Conservation (phyloP, 2,329 filamentous ascomycete species). For the Penicillium sp. region DNA sequence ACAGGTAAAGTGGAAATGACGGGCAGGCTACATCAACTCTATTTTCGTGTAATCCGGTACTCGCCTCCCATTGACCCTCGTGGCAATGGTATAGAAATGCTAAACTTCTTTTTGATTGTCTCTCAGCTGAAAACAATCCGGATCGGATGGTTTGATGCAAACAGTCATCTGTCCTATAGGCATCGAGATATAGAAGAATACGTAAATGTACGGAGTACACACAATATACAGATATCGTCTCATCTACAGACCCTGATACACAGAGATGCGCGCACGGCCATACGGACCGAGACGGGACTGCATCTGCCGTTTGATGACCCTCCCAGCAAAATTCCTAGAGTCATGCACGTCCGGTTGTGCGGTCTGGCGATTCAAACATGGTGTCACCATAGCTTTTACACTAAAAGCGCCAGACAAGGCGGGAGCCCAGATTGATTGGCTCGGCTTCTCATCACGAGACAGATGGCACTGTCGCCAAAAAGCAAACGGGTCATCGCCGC, state of each 20-base stretch:
- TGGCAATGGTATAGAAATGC: neutral
- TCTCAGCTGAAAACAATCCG: neutral
- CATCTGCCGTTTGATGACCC: constrained; percentile 11
- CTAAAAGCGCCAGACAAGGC: constrained; percentile 6
- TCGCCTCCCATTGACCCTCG: constrained; percentile 2
- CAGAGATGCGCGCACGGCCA: constrained; percentile 14
- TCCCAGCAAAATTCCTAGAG: constrained; percentile 14
- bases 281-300: constrained; percentile 20
- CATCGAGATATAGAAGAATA: neutral
- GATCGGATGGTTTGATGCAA: neutral
- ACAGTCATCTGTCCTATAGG: neutral
- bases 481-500: constrained; percentile 14
- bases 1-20: constrained; percentile 9
- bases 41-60: constrained; percentile 18
- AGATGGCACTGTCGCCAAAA: constrained; percentile 4
- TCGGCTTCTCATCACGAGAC: constrained; percentile 17
- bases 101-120: neutral
- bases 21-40: constrained; percentile 21
- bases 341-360: constrained; percentile 21
- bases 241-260: constrained; percentile 5
- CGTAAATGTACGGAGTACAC: neutral
- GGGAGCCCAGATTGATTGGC: constrained; percentile 12
- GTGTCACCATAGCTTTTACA: constrained; percentile 21
- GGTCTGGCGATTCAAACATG: constrained; percentile 12
- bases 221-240: neutral